A percentile compares a stretch with the other conserved stretches of the same genome.
Evolutionary conservation across 768 basidiomycete genomes (phyloP).

Genomic region (Chiua virens): DNA sequence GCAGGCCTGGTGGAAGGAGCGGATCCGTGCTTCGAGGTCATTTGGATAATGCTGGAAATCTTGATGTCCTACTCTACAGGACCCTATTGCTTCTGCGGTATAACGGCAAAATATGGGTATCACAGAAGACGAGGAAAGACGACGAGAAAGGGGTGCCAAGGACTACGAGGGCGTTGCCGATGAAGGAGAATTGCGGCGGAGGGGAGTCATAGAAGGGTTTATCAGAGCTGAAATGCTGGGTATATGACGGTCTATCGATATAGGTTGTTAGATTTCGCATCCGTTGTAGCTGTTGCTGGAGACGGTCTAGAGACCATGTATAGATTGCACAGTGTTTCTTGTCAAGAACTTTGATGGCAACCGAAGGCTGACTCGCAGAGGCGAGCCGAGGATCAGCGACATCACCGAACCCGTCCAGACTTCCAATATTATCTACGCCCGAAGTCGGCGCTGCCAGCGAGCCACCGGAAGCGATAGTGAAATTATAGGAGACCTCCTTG

Average conservation of each 20-base stretch:
- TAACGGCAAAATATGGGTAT: constrained; percentile 93
- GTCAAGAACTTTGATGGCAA: constrained; percentile 91
- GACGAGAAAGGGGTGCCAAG: constrained; percentile 75
- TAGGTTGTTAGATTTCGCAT: constrained; percentile 93
- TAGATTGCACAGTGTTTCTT: constrained; percentile 84
- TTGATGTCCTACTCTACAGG: constrained; percentile 86
- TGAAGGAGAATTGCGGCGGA: constrained; percentile 87
- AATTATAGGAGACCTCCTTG: constrained; percentile 90
- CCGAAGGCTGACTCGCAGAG: constrained; percentile 74
- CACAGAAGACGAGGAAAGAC: constrained; percentile 68
- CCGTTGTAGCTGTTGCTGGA: constrained; percentile 84
- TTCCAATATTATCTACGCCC: constrained; percentile 81
- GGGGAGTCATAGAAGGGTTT: constrained; percentile 92
- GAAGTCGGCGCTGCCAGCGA: constrained; percentile 78
- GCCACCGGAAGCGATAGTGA: constrained; percentile 84
- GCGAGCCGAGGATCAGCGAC: constrained; percentile 81
- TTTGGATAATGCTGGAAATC: constrained; percentile 63
- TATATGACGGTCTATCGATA: constrained; percentile 89
- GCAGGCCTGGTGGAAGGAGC: constrained; percentile 69
- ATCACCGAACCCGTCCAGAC: constrained; percentile 89
- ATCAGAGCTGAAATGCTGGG: constrained; percentile 90
- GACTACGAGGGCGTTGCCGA: constrained; percentile 86
- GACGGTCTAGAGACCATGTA: constrained; percentile 86
- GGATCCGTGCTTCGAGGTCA: constrained; percentile 57
- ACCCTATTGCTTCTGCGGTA: constrained; percentile 93